Evolutionary conservation across 176 grass and related monocot genomes (phyloP).

Genomic region (Juncus effusus): DNA sequence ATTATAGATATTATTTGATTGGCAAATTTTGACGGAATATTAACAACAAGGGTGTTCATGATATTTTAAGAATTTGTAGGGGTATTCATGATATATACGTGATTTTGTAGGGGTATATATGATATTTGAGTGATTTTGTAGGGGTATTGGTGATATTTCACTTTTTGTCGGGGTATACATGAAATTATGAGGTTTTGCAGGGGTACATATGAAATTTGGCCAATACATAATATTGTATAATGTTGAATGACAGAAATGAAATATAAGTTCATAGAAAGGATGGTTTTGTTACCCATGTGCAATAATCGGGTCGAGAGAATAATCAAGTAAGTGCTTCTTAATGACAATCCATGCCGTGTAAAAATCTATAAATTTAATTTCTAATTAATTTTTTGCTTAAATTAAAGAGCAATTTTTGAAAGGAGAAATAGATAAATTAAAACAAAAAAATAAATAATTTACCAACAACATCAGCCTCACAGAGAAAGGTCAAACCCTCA

Average conservation of each 20-base stretch:
- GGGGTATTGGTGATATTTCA: too few species aligned
- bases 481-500: slow-evolving; percentile 82
- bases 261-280: neutral
- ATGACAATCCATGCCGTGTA: slow-evolving; percentile 89
- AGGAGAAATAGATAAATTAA: neutral
- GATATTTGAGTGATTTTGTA: too few species aligned
- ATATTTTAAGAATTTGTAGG: too few species aligned
- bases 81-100: too few species aligned
- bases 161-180: too few species aligned
- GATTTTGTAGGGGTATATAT: too few species aligned
- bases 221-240: neutral
- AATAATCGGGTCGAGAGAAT: slow-evolving; percentile 53
- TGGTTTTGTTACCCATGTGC: slow-evolving; percentile 54
- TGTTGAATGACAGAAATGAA: neutral
- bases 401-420: slow-evolving; percentile 17
- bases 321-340: slow-evolving; percentile 69
- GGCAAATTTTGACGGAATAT: too few species aligned
- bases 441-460: slow-evolving; percentile 28
- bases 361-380: slow-evolving; percentile 51
- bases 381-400: slow-evolving; percentile 34
- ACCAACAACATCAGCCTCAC: slow-evolving; percentile 86
- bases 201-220: too few species aligned
- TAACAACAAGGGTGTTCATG: too few species aligned
- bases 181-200: too few species aligned
- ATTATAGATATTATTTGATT: too few species aligned